Evolutionary conservation across 805 yeast genomes (phyloP), one percentile per base, ranked within the genome.

Genomic region (Barnettozyma populi): DNA sequence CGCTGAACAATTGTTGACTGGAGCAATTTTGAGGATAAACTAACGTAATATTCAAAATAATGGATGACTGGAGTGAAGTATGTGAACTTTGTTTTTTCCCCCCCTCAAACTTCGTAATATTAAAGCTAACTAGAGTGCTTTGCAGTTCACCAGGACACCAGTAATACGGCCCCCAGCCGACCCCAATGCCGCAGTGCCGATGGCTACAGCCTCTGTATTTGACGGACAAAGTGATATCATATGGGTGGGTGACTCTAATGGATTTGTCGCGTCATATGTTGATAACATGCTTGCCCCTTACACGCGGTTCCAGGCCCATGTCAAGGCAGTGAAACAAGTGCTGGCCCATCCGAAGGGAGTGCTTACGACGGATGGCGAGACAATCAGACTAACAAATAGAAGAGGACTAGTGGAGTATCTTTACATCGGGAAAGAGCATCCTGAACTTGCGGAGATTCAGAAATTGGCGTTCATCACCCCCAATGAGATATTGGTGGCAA

Each of bases 161-260:
- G 57, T 59, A 9, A 47, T 58, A 41, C 51, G 64, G 49, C 53
- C 61, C 2, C 59, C 60, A 6, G 43, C 39, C 35, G 59, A 52
- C 39, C 52, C 52, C 19, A 41, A 39, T 14, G 42, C 49, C 3
- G 40, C 38, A 2, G 52, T 51, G 7, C 54, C 54, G n/a, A 31
- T 42, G 1, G 55, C 49, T 11, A 55, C 59, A 13, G 41, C 55
- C 36, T 49, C 79, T 7, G 64, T 66, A 4, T 90, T 90, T 63
- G 97, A 90, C 66, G 74, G 74, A 34, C 67, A 75, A n/a, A 77
- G 81, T 50, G 94, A 90, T 56, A 69, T 94, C 40, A 61, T 90
- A 2, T 92, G 98, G 98, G 73, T 83, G 1, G 96, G 95, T 16
- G 94, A 87, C 61, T 63, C 78, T 32, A 55, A 70, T 1, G 79